Evolutionary conservation across 2,329 filamentous ascomycete species (phyloP), one percentile per base, ranked within the genome.

Genomic region (Aspergillus neotritici): DNA sequence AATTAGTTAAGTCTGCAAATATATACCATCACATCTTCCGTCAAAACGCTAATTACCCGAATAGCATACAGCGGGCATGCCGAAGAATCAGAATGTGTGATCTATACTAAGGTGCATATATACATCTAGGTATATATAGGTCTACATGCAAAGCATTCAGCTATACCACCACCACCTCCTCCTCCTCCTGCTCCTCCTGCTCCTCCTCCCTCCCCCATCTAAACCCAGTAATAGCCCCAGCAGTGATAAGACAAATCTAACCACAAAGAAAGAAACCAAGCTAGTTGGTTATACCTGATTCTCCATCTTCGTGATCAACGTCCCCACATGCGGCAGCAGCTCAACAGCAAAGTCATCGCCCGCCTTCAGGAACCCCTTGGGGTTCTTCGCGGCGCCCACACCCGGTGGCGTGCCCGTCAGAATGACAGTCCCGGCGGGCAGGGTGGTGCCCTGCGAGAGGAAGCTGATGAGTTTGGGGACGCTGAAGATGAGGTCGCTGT

Each of bases 401-500:
- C 68, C 68, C 3, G 66, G 65, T 1, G 69, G 69, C 2, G 69
- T 72, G 4, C 69, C 69, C 0, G 69, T 72, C 17, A 71, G 47
- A 37, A 72, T 70, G 33, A 71, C 59, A 0, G 69, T 71, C 8
- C 69, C 69, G 2, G 65, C 60, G 1, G 62, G 61, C 5, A 72
- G 51, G 3, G 68, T 72, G 5, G 66, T 71, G 5, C 68, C 68
- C 46, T 68, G 66, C 1, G 61, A 65, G 17, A 68, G 53, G 48
- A 65, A 66, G 47, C 55, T 64, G 40, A 75, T 53, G 30, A 65
- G 63, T 44, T 71, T 61, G 1, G 72, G 65, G 9, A 81, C 68
- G 15, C 60, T 68, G 55, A 79, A 79, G 44, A 80, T 78, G 16
- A 79, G 61, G 31, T 79, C 75, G 25, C 73, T 78, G 48, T 42